Evolutionary conservation across 495 filamentous ascomycete genomes (phyloP).

Genomic region (Aspergillus ostianus): DNA sequence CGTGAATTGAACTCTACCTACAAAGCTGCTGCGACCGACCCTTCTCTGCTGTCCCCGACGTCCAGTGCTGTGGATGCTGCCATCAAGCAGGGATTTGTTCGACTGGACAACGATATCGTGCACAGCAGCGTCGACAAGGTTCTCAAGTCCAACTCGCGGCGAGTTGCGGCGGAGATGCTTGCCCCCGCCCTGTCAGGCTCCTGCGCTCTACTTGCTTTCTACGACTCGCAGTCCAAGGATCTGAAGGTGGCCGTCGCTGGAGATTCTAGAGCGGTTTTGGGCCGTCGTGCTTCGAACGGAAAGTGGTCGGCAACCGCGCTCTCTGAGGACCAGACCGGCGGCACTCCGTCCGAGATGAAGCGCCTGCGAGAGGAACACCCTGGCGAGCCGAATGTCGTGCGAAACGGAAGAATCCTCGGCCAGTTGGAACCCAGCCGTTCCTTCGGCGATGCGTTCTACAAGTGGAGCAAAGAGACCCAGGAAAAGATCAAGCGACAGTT

Average conservation of each 20-base stretch:
- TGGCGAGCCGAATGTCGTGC: slow-evolving; percentile 77
- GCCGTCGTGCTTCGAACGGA: slow-evolving; percentile 70
- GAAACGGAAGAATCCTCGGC: slow-evolving; percentile 86
- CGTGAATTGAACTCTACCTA: slow-evolving; percentile 93
- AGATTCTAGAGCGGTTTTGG: slow-evolving; percentile 90
- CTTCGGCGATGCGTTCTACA: slow-evolving; percentile 95
- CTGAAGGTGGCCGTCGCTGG: slow-evolving; percentile 92
- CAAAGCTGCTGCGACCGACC: slow-evolving; percentile 67
- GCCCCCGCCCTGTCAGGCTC: slow-evolving; percentile 93
- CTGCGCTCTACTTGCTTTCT: slow-evolving; percentile 94
- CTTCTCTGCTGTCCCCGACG: slow-evolving; percentile 57
- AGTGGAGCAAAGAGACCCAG: slow-evolving; percentile 85
- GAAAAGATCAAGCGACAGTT: slow-evolving; percentile 77
- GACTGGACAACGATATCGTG: slow-evolving; percentile 89
- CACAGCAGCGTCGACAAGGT: slow-evolving; percentile 86
- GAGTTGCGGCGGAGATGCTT: slow-evolving; percentile 82
- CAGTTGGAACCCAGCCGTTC: slow-evolving; percentile 88
- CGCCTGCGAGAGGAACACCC: slow-evolving; percentile 84
- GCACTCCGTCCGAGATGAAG: slow-evolving; percentile 75
- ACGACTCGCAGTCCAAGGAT: slow-evolving; percentile 78
- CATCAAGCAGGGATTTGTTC: slow-evolving; percentile 88
- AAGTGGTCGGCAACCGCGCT: slow-evolving; percentile 92
- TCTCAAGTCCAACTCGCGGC: slow-evolving; percentile 79
- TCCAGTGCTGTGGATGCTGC: slow-evolving; percentile 80
- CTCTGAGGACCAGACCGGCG: slow-evolving; percentile 89